Conservation (phyloP, 305 asterid species). For the Plantago coronopus region DNA sequence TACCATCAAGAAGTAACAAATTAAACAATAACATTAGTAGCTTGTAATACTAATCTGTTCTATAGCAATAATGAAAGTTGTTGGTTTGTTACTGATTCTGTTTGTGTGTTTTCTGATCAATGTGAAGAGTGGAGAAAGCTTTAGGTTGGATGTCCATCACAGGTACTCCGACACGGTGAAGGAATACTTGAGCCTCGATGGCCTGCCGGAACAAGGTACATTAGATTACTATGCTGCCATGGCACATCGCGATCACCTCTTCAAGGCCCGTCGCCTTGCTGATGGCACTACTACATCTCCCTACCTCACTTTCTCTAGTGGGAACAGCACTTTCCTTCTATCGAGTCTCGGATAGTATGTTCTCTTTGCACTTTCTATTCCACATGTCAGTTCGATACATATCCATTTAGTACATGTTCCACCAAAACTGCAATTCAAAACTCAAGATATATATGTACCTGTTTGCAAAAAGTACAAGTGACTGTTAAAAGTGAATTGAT, state of each 20-base stretch:
- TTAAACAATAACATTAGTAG: too few relatives aligned
- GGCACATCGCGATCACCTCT: constrained; percentile 75
- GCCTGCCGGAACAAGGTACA: constrained; percentile 68
- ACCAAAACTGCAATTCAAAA: too few relatives aligned
- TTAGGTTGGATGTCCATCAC: constrained; percentile 70
- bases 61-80: neutral
- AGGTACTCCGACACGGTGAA: constrained; percentile 66
- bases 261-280: constrained; percentile 59
- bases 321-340: constrained; percentile 52
- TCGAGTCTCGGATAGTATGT: constrained; percentile 71
- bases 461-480: neutral
- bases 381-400: neutral
- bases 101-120: constrained; percentile 22
- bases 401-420: too few relatives aligned
- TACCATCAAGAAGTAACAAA: too few relatives aligned
- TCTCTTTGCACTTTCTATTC: neutral
- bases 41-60: too few relatives aligned
- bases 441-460: neutral
- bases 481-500: neutral
- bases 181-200: constrained; percentile 49
- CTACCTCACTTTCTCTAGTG: constrained; percentile 42
- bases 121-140: constrained; percentile 32
- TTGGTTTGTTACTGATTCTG: neutral
- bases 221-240: constrained; percentile 70
- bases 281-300: constrained; percentile 25